Percentiles rank a stretch among this genome's conserved stretches.
These are phyloP conservation scores for Penicillium sp. DNA, from an alignment of 2,329 filamentous ascomycete species.

Conservation along the genomic window DNA sequence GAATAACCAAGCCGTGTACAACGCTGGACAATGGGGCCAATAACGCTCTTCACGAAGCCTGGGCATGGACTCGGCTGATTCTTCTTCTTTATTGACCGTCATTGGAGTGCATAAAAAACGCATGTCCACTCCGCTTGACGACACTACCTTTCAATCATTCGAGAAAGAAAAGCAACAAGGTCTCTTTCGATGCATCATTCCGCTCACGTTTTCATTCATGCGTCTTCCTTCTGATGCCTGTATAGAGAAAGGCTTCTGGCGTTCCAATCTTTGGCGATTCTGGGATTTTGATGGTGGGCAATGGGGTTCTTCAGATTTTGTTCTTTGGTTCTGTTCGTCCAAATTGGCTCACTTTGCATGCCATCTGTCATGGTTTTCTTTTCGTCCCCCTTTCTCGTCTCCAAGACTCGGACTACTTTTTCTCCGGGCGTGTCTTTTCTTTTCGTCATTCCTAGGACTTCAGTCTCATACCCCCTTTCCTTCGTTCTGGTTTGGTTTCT, in stretches of 20 bases:
- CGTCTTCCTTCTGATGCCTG: constrained; percentile 6
- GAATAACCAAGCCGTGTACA: constrained; percentile 30
- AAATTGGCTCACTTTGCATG: too few relatives aligned
- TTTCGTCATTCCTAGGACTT: too few relatives aligned
- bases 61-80: background rate
- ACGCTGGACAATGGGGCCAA: constrained; percentile 24
- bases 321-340: constrained; percentile 1
- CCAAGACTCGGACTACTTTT: background rate
- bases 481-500: too few relatives aligned
- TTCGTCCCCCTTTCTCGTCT: background rate
- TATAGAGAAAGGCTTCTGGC: constrained; percentile 22
- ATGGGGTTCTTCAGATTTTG: constrained; percentile 1
- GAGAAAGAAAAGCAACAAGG: constrained; percentile 10
- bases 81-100: too few relatives aligned
- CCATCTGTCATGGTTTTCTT: too few relatives aligned
- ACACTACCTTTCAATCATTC: background rate
- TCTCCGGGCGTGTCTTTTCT: background rate
- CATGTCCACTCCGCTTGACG: background rate
- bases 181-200: background rate
- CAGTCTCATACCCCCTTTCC: background rate
- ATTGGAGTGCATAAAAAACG: background rate
- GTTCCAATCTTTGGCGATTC: constrained; percentile 22
- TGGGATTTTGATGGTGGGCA: constrained; percentile 2
- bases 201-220: constrained; percentile 1
- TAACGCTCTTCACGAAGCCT: constrained; percentile 25